Evolutionary conservation across 306 rosid genomes (phyloP).

Genomic region (Ziziphus jujuba): DNA sequence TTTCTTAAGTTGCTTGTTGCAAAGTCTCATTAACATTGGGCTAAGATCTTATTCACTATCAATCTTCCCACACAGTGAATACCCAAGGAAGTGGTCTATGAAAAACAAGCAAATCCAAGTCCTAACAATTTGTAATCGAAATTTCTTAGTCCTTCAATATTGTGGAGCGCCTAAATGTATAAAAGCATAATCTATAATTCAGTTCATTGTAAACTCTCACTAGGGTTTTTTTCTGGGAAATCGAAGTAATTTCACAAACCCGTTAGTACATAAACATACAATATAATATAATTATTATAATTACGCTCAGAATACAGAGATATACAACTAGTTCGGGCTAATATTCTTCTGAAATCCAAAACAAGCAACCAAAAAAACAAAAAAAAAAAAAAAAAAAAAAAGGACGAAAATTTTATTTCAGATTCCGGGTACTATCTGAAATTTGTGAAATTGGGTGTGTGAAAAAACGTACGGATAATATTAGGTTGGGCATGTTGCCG

Average conservation of each 20-base stretch:
- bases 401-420: too few species aligned
- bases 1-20: not conserved
- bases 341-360: not conserved
- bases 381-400: not conserved
- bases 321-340: not conserved
- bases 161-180: not conserved
- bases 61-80: not conserved
- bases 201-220: not conserved
- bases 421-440: not conserved
- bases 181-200: too few species aligned
- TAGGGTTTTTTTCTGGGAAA: not conserved
- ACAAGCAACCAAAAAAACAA: too few species aligned
- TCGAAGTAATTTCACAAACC: not conserved
- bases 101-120: not conserved
- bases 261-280: not conserved
- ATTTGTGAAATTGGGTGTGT: not conserved
- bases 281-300: not conserved
- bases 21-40: too few species aligned
- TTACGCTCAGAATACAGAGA: not conserved
- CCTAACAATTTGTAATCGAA: not conserved
- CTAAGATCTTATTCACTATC: not conserved
- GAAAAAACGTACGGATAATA: constrained; percentile 47
- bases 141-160: not conserved
- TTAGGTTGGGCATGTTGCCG: constrained; percentile 94
- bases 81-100: not conserved